These are phyloP conservation scores for Zygosaccharomyces pseudorouxii DNA, from an alignment of 805 yeast genomes.

Conservation along the genomic window DNA sequence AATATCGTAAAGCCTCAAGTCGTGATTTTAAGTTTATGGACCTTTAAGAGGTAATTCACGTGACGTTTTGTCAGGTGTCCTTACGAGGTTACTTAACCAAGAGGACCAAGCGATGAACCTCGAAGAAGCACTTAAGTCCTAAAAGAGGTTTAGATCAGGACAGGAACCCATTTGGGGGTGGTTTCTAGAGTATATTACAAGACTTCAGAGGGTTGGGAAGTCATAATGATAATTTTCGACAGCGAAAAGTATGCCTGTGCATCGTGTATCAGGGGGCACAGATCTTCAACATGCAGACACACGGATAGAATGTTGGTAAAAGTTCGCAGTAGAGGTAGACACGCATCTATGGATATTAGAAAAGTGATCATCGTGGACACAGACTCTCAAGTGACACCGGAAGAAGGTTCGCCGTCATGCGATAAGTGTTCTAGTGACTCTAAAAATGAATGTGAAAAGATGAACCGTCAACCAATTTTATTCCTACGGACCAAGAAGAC, in stretches of 20 bases:
- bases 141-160: background rate
- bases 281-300: conserved; percentile 85
- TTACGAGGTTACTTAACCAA: background rate
- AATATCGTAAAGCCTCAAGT: background rate
- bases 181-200: conserved; percentile 15
- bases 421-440: conserved; percentile 9
- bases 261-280: conserved; percentile 87
- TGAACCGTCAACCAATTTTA: conserved; percentile 31
- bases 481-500: conserved; percentile 27
- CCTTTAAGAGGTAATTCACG: background rate
- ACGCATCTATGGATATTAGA: conserved; percentile 46
- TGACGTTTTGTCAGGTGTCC: background rate
- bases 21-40: background rate
- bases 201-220: background rate
- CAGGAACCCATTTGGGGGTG: background rate
- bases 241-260: conserved; percentile 79
- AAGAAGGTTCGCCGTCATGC: conserved; percentile 12
- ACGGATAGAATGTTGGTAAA: conserved; percentile 73
- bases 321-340: conserved; percentile 88
- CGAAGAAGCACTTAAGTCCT: background rate
- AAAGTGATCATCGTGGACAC: conserved; percentile 33
- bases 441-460: conserved; percentile 16
- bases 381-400: conserved; percentile 23
- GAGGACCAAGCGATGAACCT: background rate
- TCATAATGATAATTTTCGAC: conserved; percentile 66